A percentile compares a stretch with the other conserved stretches of the same genome.
phyloP scores from a whole-genome alignment of 2,329 filamentous ascomycete genomes.

The Talaromyces funiculosus region DNA sequence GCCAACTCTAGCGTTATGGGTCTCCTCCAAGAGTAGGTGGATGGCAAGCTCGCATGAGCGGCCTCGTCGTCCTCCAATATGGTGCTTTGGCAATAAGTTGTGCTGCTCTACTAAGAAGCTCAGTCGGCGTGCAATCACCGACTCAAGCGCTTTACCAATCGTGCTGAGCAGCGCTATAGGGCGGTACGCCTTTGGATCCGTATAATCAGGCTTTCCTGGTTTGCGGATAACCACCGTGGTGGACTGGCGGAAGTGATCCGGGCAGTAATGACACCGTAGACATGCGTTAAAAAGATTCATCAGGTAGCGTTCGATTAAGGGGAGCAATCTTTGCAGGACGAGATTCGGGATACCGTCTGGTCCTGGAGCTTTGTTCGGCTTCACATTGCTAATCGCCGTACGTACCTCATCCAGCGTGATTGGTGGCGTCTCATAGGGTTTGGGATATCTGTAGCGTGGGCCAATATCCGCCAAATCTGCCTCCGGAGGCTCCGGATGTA shows the following conservation, averaged over 20 bases:
- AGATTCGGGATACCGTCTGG: background rate
- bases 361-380: background rate
- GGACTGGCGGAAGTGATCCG: background rate
- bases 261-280: background rate
- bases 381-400: background rate
- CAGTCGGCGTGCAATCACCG: background rate
- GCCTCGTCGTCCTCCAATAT: background rate
- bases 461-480: background rate
- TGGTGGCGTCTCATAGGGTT: background rate
- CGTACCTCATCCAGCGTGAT: background rate
- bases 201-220: background rate
- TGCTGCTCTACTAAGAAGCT: background rate
- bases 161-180: background rate
- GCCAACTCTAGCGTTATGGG: background rate
- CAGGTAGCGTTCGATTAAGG: background rate
- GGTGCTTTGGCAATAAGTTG: background rate
- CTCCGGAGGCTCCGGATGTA: background rate
- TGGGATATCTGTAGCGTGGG: background rate
- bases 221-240: background rate
- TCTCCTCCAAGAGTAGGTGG: background rate
- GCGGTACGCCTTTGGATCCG: background rate
- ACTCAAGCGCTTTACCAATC: background rate
- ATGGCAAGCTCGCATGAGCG: background rate
- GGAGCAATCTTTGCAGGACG: background rate
- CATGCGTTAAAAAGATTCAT: background rate